Base-by-base conservation (phyloP, 106 monocot species). In the Phalaenopsis equestris region DNA sequence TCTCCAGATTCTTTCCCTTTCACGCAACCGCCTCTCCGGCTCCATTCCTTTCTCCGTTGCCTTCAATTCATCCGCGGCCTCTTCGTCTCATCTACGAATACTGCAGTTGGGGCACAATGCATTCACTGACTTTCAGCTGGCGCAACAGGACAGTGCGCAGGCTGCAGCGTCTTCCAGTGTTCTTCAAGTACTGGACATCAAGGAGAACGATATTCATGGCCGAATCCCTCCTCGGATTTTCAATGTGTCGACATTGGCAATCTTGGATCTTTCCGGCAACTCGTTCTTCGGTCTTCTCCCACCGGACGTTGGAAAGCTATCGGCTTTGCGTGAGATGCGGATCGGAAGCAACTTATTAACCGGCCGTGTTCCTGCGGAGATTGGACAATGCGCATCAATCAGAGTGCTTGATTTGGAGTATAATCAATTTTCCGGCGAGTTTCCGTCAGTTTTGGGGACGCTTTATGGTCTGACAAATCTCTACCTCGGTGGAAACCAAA, bases 181-280 rank as follows among this genome's bases (percentile, higher is more conserved):
- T 23, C 82, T 92, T 30, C 88, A 90, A 81, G 86, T 90, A 0
- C 77, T 95, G 38, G 94, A 92, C 67, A 81, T 95, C 61, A 83
- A 84, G 75, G 85, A 80, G 73, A 95, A 95, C 84, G 67, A 37
- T 42, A 65, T 95, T 18, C 58, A 65, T 8, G 92, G 92, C 1
- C 11, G 4, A 0, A 87, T 95, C 56, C 94, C 94, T 6, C n/a
- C 80, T 14, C 90, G 92, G 94, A 61, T 95, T 45, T 77, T 78
- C 56, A 75, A 55, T 6, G 23, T 86, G 0, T 57, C 87, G 10
- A 85, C 84, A 24, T 67, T 95, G 78, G 83, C 85, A 1, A 61
- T 88, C 41, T 84, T 95, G 75, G 92, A 95, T 79, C 90, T 95
- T 41, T 92, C 92, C 5, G 92, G 95, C 10, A 95, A 95, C 89